Evolutionary conservation across 768 basidiomycete genomes (phyloP).

Genomic region (Tricholoma furcatifolium): DNA sequence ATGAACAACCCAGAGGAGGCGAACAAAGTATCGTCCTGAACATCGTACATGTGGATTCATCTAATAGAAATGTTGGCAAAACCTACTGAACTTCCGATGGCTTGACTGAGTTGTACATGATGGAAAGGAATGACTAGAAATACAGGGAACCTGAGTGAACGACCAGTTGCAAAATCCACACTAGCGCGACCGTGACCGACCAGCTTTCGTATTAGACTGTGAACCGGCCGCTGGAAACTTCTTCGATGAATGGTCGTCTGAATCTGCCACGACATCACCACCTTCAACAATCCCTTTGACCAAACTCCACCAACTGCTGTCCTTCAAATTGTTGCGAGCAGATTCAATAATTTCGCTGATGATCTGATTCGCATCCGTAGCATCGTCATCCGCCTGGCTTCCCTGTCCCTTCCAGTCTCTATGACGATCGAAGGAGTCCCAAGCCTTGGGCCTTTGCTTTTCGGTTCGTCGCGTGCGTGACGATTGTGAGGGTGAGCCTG

Average conservation of each 20-base stretch:
- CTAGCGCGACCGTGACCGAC: slow-evolving; percentile 29
- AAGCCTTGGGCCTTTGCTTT: slow-evolving; percentile 39
- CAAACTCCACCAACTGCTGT: slow-evolving; percentile 32
- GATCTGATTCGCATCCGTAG: slow-evolving; percentile 41
- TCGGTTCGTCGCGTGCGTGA: slow-evolving; percentile 18
- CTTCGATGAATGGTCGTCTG: slow-evolving; percentile 13
- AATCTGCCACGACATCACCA: not conserved
- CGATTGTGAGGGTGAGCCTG: slow-evolving; percentile 20
- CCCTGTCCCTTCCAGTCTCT: slow-evolving; percentile 55
- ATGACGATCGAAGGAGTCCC: slow-evolving; percentile 68
- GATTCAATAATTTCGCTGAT: slow-evolving; percentile 41
- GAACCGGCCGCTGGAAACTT: slow-evolving; percentile 10
- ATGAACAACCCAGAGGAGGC: slow-evolving; percentile 33
- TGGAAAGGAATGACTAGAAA: not conserved
- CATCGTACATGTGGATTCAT: not conserved
- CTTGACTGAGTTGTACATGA: slow-evolving; percentile 3
- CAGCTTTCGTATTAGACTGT: slow-evolving; percentile 19
- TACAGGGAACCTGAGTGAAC: not conserved
- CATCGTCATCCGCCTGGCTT: slow-evolving; percentile 19
- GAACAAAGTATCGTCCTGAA: slow-evolving; percentile 18
- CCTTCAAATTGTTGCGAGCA: slow-evolving; percentile 23
- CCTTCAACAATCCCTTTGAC: slow-evolving; percentile 22
- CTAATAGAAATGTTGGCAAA: slow-evolving; percentile 5
- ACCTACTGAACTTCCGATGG: slow-evolving; percentile 1
- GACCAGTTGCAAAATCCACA: not conserved